Evolutionary conservation across 179 eudicot species (phyloP).

Genomic region (Nepenthes alata): DNA sequence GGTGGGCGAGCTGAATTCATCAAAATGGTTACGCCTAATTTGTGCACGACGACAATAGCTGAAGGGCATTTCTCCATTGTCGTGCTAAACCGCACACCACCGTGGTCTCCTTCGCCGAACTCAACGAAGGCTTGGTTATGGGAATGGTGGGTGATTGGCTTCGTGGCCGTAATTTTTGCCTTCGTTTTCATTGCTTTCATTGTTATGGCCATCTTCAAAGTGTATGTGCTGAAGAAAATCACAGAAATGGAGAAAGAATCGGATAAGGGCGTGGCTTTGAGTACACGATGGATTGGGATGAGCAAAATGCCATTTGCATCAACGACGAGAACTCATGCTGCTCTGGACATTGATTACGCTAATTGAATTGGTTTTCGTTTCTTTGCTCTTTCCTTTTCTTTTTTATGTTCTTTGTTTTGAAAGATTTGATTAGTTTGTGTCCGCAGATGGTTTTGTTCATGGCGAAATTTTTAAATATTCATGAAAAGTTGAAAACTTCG

Average conservation of each 20-base stretch:
- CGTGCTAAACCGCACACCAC: slow-evolving; percentile 16
- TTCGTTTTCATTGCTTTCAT: slow-evolving; percentile 17
- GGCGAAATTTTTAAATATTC: not conserved
- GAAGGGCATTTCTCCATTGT: slow-evolving; percentile 54
- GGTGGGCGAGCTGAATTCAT: slow-evolving; percentile 34
- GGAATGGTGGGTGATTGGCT: slow-evolving; percentile 56
- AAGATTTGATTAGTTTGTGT: slow-evolving; percentile 6
- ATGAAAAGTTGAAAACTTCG: not conserved
- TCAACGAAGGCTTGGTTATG: slow-evolving; percentile 17
- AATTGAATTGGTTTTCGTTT: slow-evolving; percentile 18
- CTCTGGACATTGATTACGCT: slow-evolving; percentile 40
- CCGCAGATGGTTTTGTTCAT: slow-evolving; percentile 2
- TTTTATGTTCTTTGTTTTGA: not conserved
- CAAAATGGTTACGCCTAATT: slow-evolving; percentile 21
- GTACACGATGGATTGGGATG: slow-evolving; percentile 43
- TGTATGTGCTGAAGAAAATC: slow-evolving; percentile 12
- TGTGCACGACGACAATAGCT: slow-evolving; percentile 22
- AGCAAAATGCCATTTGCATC: slow-evolving; percentile 67
- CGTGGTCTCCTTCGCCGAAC: not conserved
- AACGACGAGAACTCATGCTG: slow-evolving; percentile 58
- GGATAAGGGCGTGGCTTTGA: slow-evolving; percentile 44
- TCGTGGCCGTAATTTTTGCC: slow-evolving; percentile 33
- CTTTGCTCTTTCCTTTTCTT: not conserved
- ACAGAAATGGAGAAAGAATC: slow-evolving; percentile 43
- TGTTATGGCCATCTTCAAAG: slow-evolving; percentile 15